These are phyloP conservation scores for Paracorniculantispora psalliotae DNA, from an alignment of 2,329 filamentous ascomycete species.

Conservation along the genomic window DNA sequence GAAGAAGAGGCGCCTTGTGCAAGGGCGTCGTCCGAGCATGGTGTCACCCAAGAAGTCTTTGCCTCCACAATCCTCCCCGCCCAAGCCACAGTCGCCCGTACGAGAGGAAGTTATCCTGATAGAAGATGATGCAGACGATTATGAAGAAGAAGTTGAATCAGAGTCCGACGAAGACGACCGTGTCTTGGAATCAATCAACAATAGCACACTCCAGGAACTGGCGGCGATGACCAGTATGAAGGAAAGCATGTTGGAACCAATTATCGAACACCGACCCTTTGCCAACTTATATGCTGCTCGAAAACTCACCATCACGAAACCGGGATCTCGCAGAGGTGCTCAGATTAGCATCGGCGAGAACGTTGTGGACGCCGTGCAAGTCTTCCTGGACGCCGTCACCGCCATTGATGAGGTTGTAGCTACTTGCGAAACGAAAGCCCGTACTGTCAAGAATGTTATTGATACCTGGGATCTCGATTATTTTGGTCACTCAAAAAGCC, in stretches of 20 bases:
- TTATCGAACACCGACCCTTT: constrained; percentile 75
- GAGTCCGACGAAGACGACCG: constrained; percentile 29
- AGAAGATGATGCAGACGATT: constrained; percentile 38
- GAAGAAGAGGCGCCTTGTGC: constrained; percentile 30
- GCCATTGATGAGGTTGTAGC: constrained; percentile 79
- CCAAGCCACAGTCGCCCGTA: constrained; percentile 16
- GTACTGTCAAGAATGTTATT: constrained; percentile 43
- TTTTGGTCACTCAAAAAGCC: constrained; percentile 36
- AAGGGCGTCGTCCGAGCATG: constrained; percentile 28
- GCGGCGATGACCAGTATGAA: constrained; percentile 76
- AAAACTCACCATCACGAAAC: constrained; percentile 53
- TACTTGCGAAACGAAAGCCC: constrained; percentile 68
- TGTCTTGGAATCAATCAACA: constrained; percentile 79
- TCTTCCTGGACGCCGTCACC: constrained; percentile 75
- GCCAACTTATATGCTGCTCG: constrained; percentile 59
- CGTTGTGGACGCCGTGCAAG: constrained; percentile 49
- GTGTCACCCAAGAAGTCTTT: constrained; percentile 17
- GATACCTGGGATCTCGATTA: constrained; percentile 45
- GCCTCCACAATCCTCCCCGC: constrained; percentile 13
- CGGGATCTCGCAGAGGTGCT: constrained; percentile 41
- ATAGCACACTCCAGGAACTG: constrained; percentile 68
- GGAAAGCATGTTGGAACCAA: constrained; percentile 60
- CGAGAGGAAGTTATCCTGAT: constrained; percentile 27
- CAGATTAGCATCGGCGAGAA: constrained; percentile 48
- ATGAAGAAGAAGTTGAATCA: constrained; percentile 31